Conservation (phyloP, 371 early-diverging fungal genomes). For the Smittium culicis region DNA sequence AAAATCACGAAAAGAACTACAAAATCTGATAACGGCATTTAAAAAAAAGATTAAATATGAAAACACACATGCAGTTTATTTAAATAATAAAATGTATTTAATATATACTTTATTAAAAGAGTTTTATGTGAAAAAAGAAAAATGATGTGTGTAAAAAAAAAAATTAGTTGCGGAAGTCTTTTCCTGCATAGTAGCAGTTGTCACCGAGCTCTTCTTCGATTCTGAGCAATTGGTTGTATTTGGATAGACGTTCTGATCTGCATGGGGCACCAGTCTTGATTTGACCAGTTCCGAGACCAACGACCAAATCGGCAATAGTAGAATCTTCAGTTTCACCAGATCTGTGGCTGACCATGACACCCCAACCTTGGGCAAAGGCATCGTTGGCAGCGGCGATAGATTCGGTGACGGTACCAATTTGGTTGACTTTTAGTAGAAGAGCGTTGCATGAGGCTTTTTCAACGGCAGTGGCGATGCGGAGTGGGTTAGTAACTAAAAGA, state of each 20-base stretch:
- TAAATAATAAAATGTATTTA: not conserved
- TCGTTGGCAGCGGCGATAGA: constrained; percentile 62
- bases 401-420: constrained; percentile 96
- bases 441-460: constrained; percentile 91
- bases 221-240: constrained; percentile 97
- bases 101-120: too few species aligned
- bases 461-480: constrained; percentile 76
- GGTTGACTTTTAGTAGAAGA: constrained; percentile 97
- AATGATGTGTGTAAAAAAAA: not conserved
- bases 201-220: constrained; percentile 77
- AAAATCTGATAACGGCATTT: too few species aligned
- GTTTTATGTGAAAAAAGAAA: too few species aligned
- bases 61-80: not conserved
- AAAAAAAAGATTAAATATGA: too few species aligned
- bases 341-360: constrained; percentile 98
- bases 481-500: constrained; percentile 95
- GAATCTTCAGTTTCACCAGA: constrained; percentile 99
- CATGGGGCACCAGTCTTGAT: constrained; percentile 99
- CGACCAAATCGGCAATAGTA: constrained; percentile 96
- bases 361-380: constrained; percentile 69
- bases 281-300: constrained; percentile 93
- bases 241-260: constrained; percentile 93
- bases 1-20: too few species aligned
- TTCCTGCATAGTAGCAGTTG: constrained; percentile 79
- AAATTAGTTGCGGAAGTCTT: constrained; percentile 55